Base-by-base conservation (phyloP, 225 moss, liverwort and hornwort species). In the Sphagnum contortum region DNA sequence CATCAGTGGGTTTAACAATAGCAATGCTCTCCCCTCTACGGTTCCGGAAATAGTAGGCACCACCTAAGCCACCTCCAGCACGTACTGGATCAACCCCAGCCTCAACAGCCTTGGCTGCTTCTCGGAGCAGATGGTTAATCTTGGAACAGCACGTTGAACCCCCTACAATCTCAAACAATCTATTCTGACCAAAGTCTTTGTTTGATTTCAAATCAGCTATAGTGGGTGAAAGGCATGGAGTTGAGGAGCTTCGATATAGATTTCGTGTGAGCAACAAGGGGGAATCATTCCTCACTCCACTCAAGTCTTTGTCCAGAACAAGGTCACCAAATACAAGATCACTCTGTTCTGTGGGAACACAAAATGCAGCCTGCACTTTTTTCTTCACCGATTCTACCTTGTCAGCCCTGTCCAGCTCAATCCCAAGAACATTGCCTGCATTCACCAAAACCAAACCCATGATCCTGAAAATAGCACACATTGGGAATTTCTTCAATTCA, bases 351-450 rank as follows among this genome's bases (percentile, higher is more conserved):
- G 94, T 94, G 0, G 91, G 94, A n/a, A 94, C 82, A 50, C 85
- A 87, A 14, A 94, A 82, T 45, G 81, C 89, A 12, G 85, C 91
- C 57, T 94, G 94, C 5, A 94, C 88, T 67, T 89, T 94, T 69
- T 94, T 94, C 70, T 94, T 94, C 62, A 94, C 91, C 0, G 89
- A 82, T 6, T 87, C 79, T 1, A 78, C 94, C 67, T 94, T 89
- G 66, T 94, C 94, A 7, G 89, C 94, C 71, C 94, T 73, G 79
- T 91, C 94, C 69, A 94, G 67, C 64, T 94, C 94, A 73, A 94
- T 94, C 47, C 87, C 91, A 7, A 89, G 83, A 5, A 91, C 91
- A 64, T 79, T 91, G 61, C 84, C 84, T 84, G 84, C 5, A 71
- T 13, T 6, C 6, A 52, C 7, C 52, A 52, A 52, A 6, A 52